Evolutionary conservation across 2,329 filamentous ascomycete species (phyloP), one percentile per base, ranked within the genome.

Genomic region (Aspergillus fumigatiaffinis): DNA sequence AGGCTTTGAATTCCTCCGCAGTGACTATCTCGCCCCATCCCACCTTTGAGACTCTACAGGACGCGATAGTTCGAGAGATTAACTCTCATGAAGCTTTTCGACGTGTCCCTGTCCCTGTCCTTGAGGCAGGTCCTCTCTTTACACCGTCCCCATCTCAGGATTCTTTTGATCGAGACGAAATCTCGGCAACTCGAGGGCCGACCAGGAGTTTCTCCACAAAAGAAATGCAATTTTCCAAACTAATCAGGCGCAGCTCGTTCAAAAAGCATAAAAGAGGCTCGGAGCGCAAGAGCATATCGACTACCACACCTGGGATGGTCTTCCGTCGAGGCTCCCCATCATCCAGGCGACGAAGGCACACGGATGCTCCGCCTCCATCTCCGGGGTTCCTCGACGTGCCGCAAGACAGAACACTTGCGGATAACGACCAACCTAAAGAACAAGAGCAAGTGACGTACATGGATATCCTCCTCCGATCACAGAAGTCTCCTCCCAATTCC

Each of bases 1-100:
- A 75, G 61, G 73, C 73, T 5, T 76, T 72, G 49, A 63, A 53
- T 38, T 69, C 44, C 10, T 17, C 73, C 2, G 65, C 66, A 6
- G 68, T 70, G 49, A 58, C 55, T 8, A 53, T 66, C 7, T 69
- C 63, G n/a, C 59, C 70, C 1, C 65, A 73, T 48, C 70, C 75
- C 14, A 75, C 73, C 1, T 75, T 73, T 53, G 75, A 77, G 58
- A 72, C 71, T 4, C 62, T 77, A 14, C 74, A 77, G 56, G 75
- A 77, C 63, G 69, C 74, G 17, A 77, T 77, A 42, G 65, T 77
- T 32, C 73, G 75, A 9, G 75, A 77, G 55, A 75, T 77, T 52
- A 77, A 77, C 54, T 77, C 73, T 3, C 75, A 77, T 50, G 75
- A 77, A 54, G 75, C 75, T 12, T 77, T 77, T 56, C 71, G 66